Conservation (phyloP, 768 basidiomycete species). For the Termitomyces sp. region DNA sequence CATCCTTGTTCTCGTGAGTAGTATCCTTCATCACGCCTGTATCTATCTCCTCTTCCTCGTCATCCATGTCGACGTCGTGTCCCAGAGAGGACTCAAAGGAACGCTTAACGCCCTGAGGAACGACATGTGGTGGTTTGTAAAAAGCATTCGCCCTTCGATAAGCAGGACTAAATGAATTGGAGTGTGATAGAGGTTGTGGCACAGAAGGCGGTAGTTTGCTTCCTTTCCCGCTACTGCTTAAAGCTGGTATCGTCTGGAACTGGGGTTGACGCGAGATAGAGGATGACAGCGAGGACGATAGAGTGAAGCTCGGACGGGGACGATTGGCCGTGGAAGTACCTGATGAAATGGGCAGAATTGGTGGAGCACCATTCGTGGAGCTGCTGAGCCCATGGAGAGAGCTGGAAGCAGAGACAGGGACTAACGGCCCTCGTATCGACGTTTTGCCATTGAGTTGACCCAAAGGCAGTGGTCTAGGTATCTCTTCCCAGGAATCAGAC, state of each 20-base stretch:
- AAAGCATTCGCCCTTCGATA: conserved; percentile 59
- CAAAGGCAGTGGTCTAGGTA: conserved; percentile 19
- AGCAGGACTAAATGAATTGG: conserved; percentile 38
- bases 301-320: conserved; percentile 25
- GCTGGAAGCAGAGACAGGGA: conserved; percentile 12
- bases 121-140: conserved; percentile 44
- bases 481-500: conserved; percentile 64
- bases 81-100: conserved; percentile 17
- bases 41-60: conserved; percentile 9
- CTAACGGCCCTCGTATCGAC: not conserved
- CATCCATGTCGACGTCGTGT: conserved; percentile 1
- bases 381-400: conserved; percentile 10
- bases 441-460: conserved; percentile 6
- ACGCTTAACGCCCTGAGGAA: conserved; percentile 26
- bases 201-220: not conserved
- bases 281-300: conserved; percentile 8
- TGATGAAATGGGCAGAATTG: conserved; percentile 12
- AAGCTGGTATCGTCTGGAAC: not conserved
- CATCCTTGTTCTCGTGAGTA: conserved; percentile 8
- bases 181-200: not conserved
- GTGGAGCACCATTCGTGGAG: conserved; percentile 19
- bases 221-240: not conserved
- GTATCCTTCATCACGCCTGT: not conserved
- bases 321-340: not conserved
- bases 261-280: conserved; percentile 1